Evolutionary conservation across 2,329 filamentous ascomycete species (phyloP), one percentile per base, ranked within the genome.

Genomic region (Parastagonospora avenae): DNA sequence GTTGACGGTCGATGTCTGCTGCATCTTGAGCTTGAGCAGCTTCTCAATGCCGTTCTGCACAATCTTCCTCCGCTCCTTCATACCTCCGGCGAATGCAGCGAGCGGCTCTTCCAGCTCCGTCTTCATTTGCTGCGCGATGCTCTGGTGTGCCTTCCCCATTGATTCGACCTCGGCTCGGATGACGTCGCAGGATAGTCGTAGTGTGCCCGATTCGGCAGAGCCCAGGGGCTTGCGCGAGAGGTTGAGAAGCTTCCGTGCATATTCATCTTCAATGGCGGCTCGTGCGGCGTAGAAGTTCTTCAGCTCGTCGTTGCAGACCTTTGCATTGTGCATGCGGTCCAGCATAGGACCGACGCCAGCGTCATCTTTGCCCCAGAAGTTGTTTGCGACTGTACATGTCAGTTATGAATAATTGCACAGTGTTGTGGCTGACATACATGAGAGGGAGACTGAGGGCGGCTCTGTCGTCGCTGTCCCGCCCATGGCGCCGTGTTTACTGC

Each of bases 361-460:
- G 81, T 99, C 94, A 74, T 97, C 93, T 81, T 96, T 97, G 59
- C 94, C 94, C 94, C 94, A 99, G 76, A 99, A 99, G 74, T 99
- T 99, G 79, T 99, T 99, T 68, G 94, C 93, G 79, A 99, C 92
- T 92, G 60, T 49, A n/a, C 10, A 8, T 12, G 62, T 79, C 51
- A 77, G 76, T 60, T 16, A 10, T n/a, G 16, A n/a, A 6, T 3
- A 5, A 16, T 27, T 24, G 14, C 31, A 24, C 10, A 5, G n/a
- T 11, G 35, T 24, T 12, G n/a, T 30, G 19, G 4, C 35, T n/a
- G 9, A 42, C 65, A 67, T 78, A 89, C 86, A 90, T 40, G 87
- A 90, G 68, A 89, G 78, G 63, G 85, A 79, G 65, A 89, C 86
- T 45, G 83, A 82, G 62, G 87, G 87, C 63, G 78, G 77, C 62